phyloP scores from a whole-genome alignment of 1,139 yeast genomes.

The Yamadazyma membranifaciens region DNA sequence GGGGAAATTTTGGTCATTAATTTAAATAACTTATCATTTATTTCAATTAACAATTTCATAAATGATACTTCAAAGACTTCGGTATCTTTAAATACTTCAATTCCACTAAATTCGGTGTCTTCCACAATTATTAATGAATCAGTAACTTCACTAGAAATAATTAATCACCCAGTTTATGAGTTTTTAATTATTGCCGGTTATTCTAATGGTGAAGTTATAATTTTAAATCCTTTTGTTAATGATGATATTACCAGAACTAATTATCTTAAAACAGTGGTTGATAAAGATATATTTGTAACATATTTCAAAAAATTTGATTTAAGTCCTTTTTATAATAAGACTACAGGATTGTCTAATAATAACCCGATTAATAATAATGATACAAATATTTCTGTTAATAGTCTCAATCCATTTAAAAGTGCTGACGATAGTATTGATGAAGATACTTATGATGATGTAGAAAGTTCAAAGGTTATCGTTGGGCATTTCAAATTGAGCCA shows the following conservation, averaged over 20 bases:
- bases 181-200: slow-evolving; percentile 37
- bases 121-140: slow-evolving; percentile 15
- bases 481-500: slow-evolving; percentile 64
- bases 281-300: slow-evolving; percentile 34
- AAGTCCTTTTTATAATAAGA: slow-evolving; percentile 23
- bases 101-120: slow-evolving; percentile 11
- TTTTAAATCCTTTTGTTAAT: slow-evolving; percentile 29
- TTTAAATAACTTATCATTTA: slow-evolving; percentile 26
- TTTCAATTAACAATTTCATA: slow-evolving; percentile 23
- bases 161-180: slow-evolving; percentile 30
- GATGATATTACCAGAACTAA: slow-evolving; percentile 9
- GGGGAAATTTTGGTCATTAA: slow-evolving; percentile 35
- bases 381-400: too few species aligned
- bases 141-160: slow-evolving; percentile 35
- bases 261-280: slow-evolving; percentile 30
- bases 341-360: background rate
- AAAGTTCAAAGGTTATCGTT: slow-evolving; percentile 20
- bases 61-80: slow-evolving; percentile 14
- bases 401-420: slow-evolving; percentile 2
- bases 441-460: slow-evolving; percentile 4
- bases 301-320: slow-evolving; percentile 42
- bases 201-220: slow-evolving; percentile 41
- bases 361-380: too few species aligned
- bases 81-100: slow-evolving; percentile 12
- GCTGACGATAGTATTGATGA: background rate